Percentiles rank a stretch among this genome's conserved stretches.
Evolutionary conservation across 306 rosid species (phyloP).

Genomic region (Geum urbanum): DNA sequence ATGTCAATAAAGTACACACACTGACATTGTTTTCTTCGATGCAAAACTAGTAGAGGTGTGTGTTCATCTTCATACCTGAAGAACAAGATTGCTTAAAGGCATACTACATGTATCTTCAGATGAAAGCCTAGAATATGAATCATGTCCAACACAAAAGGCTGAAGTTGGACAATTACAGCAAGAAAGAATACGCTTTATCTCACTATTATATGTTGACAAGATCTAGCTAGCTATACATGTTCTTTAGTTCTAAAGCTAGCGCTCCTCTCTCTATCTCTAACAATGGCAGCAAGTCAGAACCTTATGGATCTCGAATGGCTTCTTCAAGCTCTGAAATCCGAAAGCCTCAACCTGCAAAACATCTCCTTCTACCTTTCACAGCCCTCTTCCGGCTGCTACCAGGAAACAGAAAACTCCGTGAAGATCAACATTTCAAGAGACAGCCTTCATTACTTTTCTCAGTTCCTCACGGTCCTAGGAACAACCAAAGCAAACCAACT

Average conservation of each 20-base stretch:
- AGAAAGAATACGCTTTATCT: constrained; percentile 4
- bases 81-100: constrained; percentile 18
- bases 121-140: constrained; percentile 41
- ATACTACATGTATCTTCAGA: constrained; percentile 13
- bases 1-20: constrained; percentile 46
- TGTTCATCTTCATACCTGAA: too few species aligned
- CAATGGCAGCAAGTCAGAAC: constrained; percentile 66
- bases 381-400: constrained; percentile 53
- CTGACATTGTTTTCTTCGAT: not conserved
- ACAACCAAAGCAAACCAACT: constrained; percentile 27
- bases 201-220: not conserved
- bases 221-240: not conserved
- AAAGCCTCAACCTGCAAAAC: constrained; percentile 47
- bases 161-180: constrained; percentile 28
- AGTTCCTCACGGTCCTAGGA: constrained; percentile 47
- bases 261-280: not conserved
- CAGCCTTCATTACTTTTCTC: constrained; percentile 40
- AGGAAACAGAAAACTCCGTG: constrained; percentile 79
- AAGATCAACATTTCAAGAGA: constrained; percentile 59
- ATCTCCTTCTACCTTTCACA: constrained; percentile 83
- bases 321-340: constrained; percentile 46
- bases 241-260: constrained; percentile 4
- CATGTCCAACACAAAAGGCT: constrained; percentile 20
- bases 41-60: too few species aligned
- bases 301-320: constrained; percentile 56